Evolutionary conservation across 257 asterid genomes (phyloP).

Genomic region (Solanum microdontum): DNA sequence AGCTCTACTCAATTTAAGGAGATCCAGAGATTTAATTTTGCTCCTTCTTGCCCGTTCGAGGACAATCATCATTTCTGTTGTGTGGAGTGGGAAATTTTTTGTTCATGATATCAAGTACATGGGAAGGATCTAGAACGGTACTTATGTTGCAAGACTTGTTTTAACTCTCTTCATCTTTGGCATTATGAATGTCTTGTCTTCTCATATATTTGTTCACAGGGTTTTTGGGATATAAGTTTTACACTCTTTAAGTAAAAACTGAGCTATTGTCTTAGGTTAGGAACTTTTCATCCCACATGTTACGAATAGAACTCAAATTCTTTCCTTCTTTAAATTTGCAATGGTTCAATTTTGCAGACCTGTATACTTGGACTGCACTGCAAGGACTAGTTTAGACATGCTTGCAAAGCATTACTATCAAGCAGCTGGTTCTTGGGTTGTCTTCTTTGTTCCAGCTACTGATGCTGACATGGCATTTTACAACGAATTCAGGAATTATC

Average conservation of each 20-base stretch:
- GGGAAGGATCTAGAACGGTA: not conserved
- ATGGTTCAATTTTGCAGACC: conserved; percentile 47
- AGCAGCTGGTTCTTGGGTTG: conserved; percentile 73
- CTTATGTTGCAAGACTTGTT: not conserved
- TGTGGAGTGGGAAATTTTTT: not conserved
- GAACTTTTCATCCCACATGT: not conserved
- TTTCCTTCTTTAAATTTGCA: not conserved
- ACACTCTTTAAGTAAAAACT: not conserved
- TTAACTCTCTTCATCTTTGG: not conserved
- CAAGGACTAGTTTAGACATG: conserved; percentile 90
- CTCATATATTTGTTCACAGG: not conserved
- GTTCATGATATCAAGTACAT: not conserved
- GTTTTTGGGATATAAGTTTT: not conserved
- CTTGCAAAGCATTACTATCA: conserved; percentile 87
- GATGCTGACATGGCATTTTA: conserved; percentile 76
- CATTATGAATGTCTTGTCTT: not conserved
- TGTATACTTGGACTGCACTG: conserved; percentile 75
- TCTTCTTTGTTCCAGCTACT: conserved; percentile 78
- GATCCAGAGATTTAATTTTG: not conserved
- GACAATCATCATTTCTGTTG: not conserved
- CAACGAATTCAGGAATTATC: conserved; percentile 84
- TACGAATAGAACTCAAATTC: not conserved
- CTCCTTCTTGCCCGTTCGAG: not conserved
- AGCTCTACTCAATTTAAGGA: not conserved
- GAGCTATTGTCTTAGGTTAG: not conserved